Evolutionary conservation across 2,329 filamentous ascomycete species (phyloP), one percentile per base, ranked within the genome.

Genomic region (Coniochaeta sp.): DNA sequence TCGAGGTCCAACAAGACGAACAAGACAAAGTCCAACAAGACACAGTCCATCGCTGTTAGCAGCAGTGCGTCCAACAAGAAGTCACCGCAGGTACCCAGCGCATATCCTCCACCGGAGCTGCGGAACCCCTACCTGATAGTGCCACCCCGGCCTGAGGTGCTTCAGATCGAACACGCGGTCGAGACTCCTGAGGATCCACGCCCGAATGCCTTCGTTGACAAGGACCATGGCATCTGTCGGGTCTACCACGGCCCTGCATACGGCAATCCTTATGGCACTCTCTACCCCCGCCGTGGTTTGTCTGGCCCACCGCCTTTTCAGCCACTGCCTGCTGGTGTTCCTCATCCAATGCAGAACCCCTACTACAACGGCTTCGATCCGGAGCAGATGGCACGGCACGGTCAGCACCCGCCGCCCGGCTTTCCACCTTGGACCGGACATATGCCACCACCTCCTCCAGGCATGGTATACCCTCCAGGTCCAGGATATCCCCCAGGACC

Each of bases 151-250:
- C 68, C 76, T 24, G 70, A 77, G 47, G 71, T 80, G 16, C 61
- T 83, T 30, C 72, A 79, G 50, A 71, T 80, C 1, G 79, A 84
- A 59, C 76, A 81, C 54, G 70, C 79, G 2, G 65, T 83, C 18
- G 79, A 82, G 57, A 67, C 64, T 1, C 66, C 68, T 3, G 66
- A 73, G 40, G 79, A 83, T 55, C 80, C 80, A 8, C 69, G 71
- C 2, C 81, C 80, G 12, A 85, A 84, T 58, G 78, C 81, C 38
- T 84, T 79, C 59, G 77, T 76, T 58, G 79, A 84, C 57, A 61
- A 68, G n/a, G 67, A 71, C 45, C 70, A 73, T 55, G 75, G 78
- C 28, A 63, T 79, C 18, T 68, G 81, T 48, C 75, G 79, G 13
- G 73, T 83, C 24, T 83, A 83, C 55, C 76, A 83, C 55, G 80